Evolutionary conservation across 768 basidiomycete genomes (phyloP).

Genomic region (Pleurotus citrinopileatus): DNA sequence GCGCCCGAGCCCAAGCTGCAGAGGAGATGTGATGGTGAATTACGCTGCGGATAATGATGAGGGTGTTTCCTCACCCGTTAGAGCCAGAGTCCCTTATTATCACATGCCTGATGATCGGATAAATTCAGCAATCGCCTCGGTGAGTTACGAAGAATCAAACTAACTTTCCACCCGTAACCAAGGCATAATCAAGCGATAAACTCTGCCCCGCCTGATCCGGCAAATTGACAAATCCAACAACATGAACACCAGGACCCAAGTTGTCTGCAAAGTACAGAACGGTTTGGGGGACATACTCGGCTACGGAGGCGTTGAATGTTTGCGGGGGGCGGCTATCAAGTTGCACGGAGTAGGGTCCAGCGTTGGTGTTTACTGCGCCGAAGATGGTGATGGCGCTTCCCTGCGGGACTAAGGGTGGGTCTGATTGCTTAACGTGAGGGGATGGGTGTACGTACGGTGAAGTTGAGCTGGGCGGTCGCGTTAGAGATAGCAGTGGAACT

Average conservation of each 20-base stretch:
- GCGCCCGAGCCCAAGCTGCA: neutral
- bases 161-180: neutral
- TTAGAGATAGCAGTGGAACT: neutral
- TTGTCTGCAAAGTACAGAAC: constrained; percentile 8
- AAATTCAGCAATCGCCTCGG: too few species aligned
- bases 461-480: constrained; percentile 3
- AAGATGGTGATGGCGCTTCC: constrained; percentile 5
- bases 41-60: neutral
- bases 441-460: constrained; percentile 1
- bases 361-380: constrained; percentile 3
- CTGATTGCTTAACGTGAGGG: neutral
- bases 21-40: neutral
- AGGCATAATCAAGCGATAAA: constrained; percentile 10
- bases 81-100: neutral
- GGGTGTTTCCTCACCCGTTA: neutral
- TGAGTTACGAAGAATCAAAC: neutral
- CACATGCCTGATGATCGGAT: too few species aligned
- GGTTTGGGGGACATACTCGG: neutral
- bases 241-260: constrained; percentile 9
- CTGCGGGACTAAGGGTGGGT: neutral
- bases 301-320: constrained; percentile 1
- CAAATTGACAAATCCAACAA: neutral
- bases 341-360: neutral
- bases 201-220: neutral
- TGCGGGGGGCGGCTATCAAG: neutral